Percentiles rank a stretch among this genome's conserved stretches.
phyloP scores from a whole-genome alignment of 2,329 filamentous ascomycete species.

The Penicillium oxalicum region DNA sequence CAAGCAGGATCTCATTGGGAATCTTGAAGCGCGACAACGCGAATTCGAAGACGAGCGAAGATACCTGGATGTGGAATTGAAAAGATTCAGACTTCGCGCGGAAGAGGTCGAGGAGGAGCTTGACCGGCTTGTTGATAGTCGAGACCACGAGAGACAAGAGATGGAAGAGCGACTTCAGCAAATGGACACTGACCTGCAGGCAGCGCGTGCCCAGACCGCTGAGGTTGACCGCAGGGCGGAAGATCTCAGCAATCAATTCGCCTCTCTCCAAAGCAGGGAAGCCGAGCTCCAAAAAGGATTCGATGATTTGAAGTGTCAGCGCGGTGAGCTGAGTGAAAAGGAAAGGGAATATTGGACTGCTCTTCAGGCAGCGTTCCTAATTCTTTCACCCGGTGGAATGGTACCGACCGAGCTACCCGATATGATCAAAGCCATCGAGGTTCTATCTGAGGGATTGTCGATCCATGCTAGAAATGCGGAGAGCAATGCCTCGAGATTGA shows the following conservation, averaged over 20 bases:
- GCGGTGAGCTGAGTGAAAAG: constrained; percentile 48
- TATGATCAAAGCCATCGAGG: constrained; percentile 56
- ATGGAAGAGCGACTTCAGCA: constrained; percentile 62
- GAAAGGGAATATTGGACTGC: constrained; percentile 49
- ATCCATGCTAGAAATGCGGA: constrained; percentile 57
- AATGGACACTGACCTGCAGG: constrained; percentile 66
- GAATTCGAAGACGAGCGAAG: constrained; percentile 84
- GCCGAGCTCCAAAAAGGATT: constrained; percentile 32
- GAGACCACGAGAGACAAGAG: constrained; percentile 71
- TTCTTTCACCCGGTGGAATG: constrained; percentile 50
- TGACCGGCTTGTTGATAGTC: constrained; percentile 73
- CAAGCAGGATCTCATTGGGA: constrained; percentile 88
- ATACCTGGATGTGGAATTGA: constrained; percentile 74
- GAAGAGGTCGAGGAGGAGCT: constrained; percentile 92
- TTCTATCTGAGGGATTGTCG: constrained; percentile 53
- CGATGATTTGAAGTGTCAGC: constrained; percentile 47
- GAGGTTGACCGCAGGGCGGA: constrained; percentile 37
- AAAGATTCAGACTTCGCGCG: constrained; percentile 65
- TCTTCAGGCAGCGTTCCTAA: constrained; percentile 54
- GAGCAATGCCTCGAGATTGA: constrained; percentile 54
- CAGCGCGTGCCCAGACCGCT: constrained; percentile 44
- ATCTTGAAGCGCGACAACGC: constrained; percentile 84
- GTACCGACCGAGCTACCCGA: constrained; percentile 53
- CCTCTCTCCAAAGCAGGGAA: constrained; percentile 49
- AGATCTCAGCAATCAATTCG: constrained; percentile 53